These are phyloP conservation scores for Lentinus brumalis DNA, from an alignment of 768 basidiomycete species.

Conservation along the genomic window DNA sequence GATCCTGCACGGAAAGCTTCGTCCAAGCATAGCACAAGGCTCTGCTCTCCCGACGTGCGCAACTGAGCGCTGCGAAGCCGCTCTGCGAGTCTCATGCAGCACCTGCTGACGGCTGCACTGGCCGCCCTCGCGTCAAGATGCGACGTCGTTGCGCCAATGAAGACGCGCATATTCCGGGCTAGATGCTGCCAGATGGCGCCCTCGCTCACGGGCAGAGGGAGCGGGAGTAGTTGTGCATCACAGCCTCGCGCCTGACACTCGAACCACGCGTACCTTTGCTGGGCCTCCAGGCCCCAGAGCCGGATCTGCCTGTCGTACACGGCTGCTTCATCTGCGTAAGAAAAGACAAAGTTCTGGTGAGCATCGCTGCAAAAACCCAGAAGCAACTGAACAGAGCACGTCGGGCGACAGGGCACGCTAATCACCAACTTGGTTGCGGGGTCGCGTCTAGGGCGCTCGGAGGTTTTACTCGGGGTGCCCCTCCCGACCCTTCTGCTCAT, in stretches of 20 bases:
- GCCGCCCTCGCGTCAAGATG: not conserved
- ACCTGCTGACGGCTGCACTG: not conserved
- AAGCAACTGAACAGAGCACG: not conserved
- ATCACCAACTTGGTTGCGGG: not conserved
- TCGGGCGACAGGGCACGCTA: not conserved
- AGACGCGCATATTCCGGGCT: not conserved
- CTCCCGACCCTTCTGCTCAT: not conserved
- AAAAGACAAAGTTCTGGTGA: not conserved
- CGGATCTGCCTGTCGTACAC: conserved; percentile 97
- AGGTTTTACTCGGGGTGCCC: not conserved
- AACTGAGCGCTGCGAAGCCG: not conserved
- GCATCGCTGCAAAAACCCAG: not conserved
- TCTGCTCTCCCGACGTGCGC: no score
- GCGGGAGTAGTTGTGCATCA: not conserved
- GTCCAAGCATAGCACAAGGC: conserved; percentile 3
- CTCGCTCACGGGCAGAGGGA: not conserved
- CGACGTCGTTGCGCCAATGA: not conserved
- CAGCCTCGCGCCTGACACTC: no score
- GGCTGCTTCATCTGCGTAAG: conserved; percentile 60
- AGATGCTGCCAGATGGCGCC: not conserved
- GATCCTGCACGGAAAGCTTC: not conserved
- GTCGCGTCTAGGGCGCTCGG: not conserved
- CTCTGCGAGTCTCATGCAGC: not conserved
- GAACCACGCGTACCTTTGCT: conserved; percentile 68
- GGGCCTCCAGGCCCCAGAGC: conserved; percentile 97